These are phyloP conservation scores for Monilinia laxa DNA, from an alignment of 2,329 filamentous ascomycete genomes.

Conservation along the genomic window DNA sequence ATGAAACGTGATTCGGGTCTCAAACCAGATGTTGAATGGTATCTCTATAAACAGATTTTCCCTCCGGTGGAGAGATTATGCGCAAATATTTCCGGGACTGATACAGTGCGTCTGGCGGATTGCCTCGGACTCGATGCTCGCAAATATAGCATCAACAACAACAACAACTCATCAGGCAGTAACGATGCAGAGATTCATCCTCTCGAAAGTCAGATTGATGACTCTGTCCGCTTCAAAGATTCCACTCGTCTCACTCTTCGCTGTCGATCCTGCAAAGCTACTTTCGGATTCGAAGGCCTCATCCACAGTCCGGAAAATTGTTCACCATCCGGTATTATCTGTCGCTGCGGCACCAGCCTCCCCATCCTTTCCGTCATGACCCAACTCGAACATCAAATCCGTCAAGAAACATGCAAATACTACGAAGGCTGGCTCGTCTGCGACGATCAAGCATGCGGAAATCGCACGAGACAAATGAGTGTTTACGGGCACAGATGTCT, in stretches of 20 bases:
- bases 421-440: slow-evolving; percentile 92
- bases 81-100: slow-evolving; percentile 91
- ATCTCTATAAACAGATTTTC: slow-evolving; percentile 97
- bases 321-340: slow-evolving; percentile 72
- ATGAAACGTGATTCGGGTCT: slow-evolving; percentile 73
- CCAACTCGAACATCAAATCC: slow-evolving; percentile 83
- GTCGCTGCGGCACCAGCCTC: slow-evolving; percentile 63
- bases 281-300: slow-evolving; percentile 75
- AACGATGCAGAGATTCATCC: slow-evolving; percentile 77
- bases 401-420: slow-evolving; percentile 75
- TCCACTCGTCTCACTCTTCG: slow-evolving; percentile 74
- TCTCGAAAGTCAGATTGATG: slow-evolving; percentile 90
- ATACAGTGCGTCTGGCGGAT: slow-evolving; percentile 84
- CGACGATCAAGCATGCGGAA: slow-evolving; percentile 83
- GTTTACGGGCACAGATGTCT: slow-evolving; percentile 91
- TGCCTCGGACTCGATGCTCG: slow-evolving; percentile 88
- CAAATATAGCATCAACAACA: slow-evolving; percentile 76
- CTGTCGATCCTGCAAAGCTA: slow-evolving; percentile 76
- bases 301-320: slow-evolving; percentile 57
- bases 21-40: slow-evolving; percentile 92
- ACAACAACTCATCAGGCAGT: slow-evolving; percentile 49
- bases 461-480: slow-evolving; percentile 84
- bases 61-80: slow-evolving; percentile 96
- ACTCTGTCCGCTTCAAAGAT: slow-evolving; percentile 83
- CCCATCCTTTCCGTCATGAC: slow-evolving; percentile 77